phyloP scores from a whole-genome alignment of 345 rosid genomes.

The Cardiospermum halicacabum region DNA sequence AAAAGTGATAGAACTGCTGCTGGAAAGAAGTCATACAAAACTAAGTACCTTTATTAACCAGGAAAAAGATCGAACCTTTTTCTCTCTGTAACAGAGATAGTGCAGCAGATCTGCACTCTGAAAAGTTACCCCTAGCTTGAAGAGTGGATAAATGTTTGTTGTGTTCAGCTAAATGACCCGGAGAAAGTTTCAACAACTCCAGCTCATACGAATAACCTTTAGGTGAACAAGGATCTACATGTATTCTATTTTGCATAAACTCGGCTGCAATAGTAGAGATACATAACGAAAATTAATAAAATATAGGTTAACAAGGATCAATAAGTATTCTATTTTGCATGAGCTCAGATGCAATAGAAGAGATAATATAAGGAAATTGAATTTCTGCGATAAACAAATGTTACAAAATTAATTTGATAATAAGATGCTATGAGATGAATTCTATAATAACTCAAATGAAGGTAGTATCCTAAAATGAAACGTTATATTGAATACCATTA shows the following conservation, averaged over 20 bases:
- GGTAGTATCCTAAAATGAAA: background rate
- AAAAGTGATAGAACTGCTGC: background rate
- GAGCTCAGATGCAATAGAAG: conserved; percentile 39
- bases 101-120: conserved; percentile 81
- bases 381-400: too few species aligned
- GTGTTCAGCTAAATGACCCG: conserved; percentile 38
- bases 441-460: background rate
- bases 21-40: conserved; percentile 11
- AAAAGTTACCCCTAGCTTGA: conserved; percentile 75
- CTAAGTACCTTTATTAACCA: background rate
- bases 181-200: conserved; percentile 28
- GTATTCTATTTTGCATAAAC: conserved; percentile 29
- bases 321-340: conserved; percentile 28
- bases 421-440: background rate
- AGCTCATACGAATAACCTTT: conserved; percentile 46
- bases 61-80: conserved; percentile 46
- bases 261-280: conserved; percentile 32
- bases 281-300: background rate
- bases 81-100: conserved; percentile 57
- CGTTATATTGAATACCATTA: background rate
- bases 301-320: conserved; percentile 92
- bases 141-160: conserved; percentile 29
- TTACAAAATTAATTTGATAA: too few species aligned
- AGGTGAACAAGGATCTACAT: conserved; percentile 81
- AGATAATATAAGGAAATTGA: background rate